Evolutionary conservation across 1,139 yeast genomes (phyloP).

Genomic region (Protomyces gravidus): DNA sequence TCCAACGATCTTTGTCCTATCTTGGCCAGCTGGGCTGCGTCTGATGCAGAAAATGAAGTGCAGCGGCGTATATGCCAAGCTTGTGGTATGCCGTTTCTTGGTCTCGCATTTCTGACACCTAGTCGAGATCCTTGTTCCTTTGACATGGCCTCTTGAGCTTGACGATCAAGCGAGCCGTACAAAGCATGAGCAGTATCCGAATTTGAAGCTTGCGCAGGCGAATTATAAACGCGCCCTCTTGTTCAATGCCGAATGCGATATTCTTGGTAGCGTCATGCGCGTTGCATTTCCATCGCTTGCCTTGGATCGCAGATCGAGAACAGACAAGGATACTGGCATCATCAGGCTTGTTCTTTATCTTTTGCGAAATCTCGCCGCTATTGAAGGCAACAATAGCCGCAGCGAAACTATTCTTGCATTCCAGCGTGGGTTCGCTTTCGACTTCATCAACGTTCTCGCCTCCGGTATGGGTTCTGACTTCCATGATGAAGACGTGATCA

Average conservation of each 20-base stretch:
- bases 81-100: slow-evolving; percentile 28
- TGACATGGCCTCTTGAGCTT: slow-evolving; percentile 81
- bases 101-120: slow-evolving; percentile 38
- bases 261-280: slow-evolving; percentile 65
- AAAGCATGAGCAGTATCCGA: slow-evolving; percentile 56
- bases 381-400: slow-evolving; percentile 74
- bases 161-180: slow-evolving; percentile 47
- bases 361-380: slow-evolving; percentile 67
- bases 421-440: slow-evolving; percentile 64
- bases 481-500: slow-evolving; percentile 58
- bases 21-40: slow-evolving; percentile 66
- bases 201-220: slow-evolving; percentile 61
- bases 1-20: slow-evolving; percentile 70
- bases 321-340: slow-evolving; percentile 66
- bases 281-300: slow-evolving; percentile 62
- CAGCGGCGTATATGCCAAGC: slow-evolving; percentile 34
- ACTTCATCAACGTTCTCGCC: slow-evolving; percentile 63
- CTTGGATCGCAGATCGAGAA: slow-evolving; percentile 54
- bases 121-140: slow-evolving; percentile 71
- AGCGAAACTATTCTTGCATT: slow-evolving; percentile 56
- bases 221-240: slow-evolving; percentile 67
- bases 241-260: slow-evolving; percentile 55
- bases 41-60: slow-evolving; percentile 34
- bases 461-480: slow-evolving; percentile 63
- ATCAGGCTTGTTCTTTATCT: slow-evolving; percentile 68